These are phyloP conservation scores for Rosa persica DNA, from an alignment of 306 rosid species.

Conservation along the genomic window DNA sequence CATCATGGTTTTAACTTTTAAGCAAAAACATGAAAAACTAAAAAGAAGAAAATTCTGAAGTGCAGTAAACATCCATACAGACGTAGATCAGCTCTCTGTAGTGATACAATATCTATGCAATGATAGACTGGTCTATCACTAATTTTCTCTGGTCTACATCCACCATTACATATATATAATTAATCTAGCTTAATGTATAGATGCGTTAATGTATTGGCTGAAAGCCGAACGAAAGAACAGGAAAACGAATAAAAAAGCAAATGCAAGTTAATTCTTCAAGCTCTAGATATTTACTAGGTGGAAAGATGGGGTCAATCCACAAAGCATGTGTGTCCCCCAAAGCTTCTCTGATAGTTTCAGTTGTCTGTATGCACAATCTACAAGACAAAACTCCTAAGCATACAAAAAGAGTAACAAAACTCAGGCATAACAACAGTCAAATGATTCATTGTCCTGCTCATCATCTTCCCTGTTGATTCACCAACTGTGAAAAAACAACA, in stretches of 20 bases:
- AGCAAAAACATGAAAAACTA: not conserved
- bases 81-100: not conserved
- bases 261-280: not conserved
- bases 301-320: not conserved
- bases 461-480: slow-evolving; percentile 39
- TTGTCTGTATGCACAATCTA: slow-evolving; percentile 4
- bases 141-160: no score
- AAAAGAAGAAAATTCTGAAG: not conserved
- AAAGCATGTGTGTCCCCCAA: not conserved
- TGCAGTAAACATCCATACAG: not conserved
- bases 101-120: no score
- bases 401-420: not conserved
- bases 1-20: not conserved
- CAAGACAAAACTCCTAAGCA: slow-evolving; percentile 14
- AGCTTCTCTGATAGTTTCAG: not conserved
- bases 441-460: not conserved
- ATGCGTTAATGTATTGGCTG: not conserved
- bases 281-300: not conserved
- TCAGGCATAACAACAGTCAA: not conserved
- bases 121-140: no score
- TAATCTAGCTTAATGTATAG: not conserved
- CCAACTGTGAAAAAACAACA: slow-evolving; percentile 32
- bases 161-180: no score
- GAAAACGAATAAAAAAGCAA: not conserved
- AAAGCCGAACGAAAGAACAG: not conserved